These are phyloP conservation scores for Euphorbia pulcherrima DNA, from an alignment of 345 rosid species.

Conservation along the genomic window DNA sequence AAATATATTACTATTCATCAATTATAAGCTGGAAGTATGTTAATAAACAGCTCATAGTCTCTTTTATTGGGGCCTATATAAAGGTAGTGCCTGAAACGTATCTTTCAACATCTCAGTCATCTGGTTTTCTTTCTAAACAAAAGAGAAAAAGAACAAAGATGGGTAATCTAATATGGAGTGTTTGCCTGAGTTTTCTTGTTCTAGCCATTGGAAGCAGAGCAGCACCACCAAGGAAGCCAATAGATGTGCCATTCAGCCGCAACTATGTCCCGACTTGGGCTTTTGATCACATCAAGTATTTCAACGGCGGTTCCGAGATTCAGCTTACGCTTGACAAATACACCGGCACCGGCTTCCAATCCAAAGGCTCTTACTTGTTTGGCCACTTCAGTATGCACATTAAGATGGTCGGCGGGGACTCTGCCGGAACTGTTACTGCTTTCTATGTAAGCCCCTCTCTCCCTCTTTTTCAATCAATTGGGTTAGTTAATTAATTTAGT, in stretches of 20 bases:
- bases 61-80: conserved; percentile 1
- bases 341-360: conserved; percentile 26
- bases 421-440: conserved; percentile 28
- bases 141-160: neutral
- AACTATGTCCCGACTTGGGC: conserved; percentile 30
- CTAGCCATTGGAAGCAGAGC: conserved; percentile 8
- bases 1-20: no score
- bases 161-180: conserved; percentile 14
- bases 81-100: neutral
- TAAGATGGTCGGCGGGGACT: conserved; percentile 24
- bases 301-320: conserved; percentile 29
- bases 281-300: conserved; percentile 29
- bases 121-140: neutral
- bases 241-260: conserved; percentile 21
- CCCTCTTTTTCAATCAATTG: no score
- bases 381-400: conserved; percentile 32
- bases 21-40: no score
- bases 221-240: conserved; percentile 5
- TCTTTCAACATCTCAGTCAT: neutral
- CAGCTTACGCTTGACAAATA: conserved; percentile 26
- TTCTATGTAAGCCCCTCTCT: conserved; percentile 17
- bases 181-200: conserved; percentile 14
- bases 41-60: no score
- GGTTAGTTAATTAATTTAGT: neutral
- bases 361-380: conserved; percentile 24